Evolutionary conservation across 2,329 filamentous ascomycete genomes (phyloP).

Genomic region (Gremmenia infestans): DNA sequence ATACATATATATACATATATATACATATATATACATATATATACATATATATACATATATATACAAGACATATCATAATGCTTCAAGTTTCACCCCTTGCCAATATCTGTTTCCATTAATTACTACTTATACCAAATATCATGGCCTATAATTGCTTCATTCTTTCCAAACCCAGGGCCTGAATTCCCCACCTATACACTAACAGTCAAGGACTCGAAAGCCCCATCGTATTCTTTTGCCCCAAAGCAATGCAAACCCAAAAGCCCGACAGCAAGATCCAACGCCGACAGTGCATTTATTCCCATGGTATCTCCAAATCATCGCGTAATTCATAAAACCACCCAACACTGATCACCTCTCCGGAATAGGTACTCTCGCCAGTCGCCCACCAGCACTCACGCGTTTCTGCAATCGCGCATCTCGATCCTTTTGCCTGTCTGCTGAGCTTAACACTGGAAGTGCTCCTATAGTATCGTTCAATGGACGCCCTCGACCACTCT

Average conservation of each 20-base stretch:
- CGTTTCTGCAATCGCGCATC: conserved; percentile 71
- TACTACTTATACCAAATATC: neutral
- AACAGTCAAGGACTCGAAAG: neutral
- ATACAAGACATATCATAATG: neutral
- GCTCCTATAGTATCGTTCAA: conserved; percentile 55
- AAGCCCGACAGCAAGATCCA: conserved; percentile 14
- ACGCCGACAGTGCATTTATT: conserved; percentile 28
- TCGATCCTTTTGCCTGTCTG: conserved; percentile 56
- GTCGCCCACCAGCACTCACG: conserved; percentile 69
- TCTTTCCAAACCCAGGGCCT: neutral
- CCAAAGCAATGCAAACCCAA: conserved; percentile 13
- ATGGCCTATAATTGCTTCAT: neutral
- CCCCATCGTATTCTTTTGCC: conserved; percentile 1
- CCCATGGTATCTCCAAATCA: conserved; percentile 31
- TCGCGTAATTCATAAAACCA: conserved; percentile 25
- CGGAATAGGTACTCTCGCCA: conserved; percentile 43
- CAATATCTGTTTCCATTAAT: neutral
- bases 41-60: too few relatives aligned
- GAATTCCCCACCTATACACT: neutral
- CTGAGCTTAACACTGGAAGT: conserved; percentile 47
- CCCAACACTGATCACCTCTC: conserved; percentile 21
- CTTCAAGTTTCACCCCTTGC: neutral
- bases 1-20: too few relatives aligned
- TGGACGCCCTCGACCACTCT: conserved; percentile 44
- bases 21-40: too few relatives aligned